Evolutionary conservation across 2,329 filamentous ascomycete species (phyloP).

Genomic region (Thielaviopsis punctulata): DNA sequence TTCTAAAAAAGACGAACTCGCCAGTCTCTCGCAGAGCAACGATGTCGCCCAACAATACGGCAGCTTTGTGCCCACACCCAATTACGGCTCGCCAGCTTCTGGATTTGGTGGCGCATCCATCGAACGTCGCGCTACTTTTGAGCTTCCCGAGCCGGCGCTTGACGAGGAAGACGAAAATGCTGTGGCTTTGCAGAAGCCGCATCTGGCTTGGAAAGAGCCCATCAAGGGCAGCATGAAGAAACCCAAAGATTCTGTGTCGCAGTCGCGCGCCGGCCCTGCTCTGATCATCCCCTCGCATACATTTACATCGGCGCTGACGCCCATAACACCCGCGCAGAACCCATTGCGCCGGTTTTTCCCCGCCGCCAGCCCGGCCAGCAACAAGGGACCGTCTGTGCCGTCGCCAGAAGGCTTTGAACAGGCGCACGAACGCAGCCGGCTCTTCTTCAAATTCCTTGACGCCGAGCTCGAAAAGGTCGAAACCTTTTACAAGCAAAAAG

Average conservation of each 20-base stretch:
- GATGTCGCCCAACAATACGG: background rate
- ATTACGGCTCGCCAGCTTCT: background rate
- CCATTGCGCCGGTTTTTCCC: constrained; percentile 21
- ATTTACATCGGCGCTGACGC: background rate
- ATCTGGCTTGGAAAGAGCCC: background rate
- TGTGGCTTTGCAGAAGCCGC: constrained; percentile 4
- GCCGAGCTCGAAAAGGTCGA: constrained; percentile 82
- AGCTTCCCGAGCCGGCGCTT: constrained; percentile 37
- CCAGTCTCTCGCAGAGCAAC: background rate
- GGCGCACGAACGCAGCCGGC: constrained; percentile 56
- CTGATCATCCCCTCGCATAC: background rate
- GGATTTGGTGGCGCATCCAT: constrained; percentile 9
- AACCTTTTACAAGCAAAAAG: constrained; percentile 72
- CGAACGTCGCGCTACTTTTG: constrained; percentile 22
- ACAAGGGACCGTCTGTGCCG: constrained; percentile 15
- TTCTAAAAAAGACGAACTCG: background rate
- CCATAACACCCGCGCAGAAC: constrained; percentile 16
- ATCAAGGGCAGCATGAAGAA: constrained; percentile 5
- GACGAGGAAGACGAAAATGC: constrained; percentile 13
- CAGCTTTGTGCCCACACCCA: background rate
- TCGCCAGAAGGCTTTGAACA: constrained; percentile 34
- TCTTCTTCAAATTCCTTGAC: constrained; percentile 78
- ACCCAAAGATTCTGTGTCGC: background rate
- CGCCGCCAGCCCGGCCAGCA: constrained; percentile 13
- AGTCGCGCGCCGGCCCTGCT: background rate